Percentiles rank a stretch among this genome's conserved stretches.
phyloP scores from a whole-genome alignment of 2,329 filamentous ascomycete genomes.

The Botrytis pseudocinerea region DNA sequence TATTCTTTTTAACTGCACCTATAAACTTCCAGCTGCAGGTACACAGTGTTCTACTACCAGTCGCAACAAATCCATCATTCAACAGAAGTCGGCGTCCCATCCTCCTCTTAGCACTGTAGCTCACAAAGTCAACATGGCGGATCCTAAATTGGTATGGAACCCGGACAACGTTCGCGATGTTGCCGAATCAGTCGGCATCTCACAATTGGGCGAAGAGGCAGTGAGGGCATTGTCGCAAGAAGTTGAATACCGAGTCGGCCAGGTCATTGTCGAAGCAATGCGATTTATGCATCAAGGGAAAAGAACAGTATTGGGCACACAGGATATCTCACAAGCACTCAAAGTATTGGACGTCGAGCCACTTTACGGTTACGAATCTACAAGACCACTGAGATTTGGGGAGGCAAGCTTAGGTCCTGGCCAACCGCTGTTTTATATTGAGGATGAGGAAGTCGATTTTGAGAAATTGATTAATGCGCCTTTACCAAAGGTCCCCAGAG shows the following conservation, averaged over 20 bases:
- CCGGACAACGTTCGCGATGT: conserved; percentile 94
- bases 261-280: conserved; percentile 89
- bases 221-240: conserved; percentile 87
- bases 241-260: conserved; percentile 90
- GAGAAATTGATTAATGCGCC: conserved; percentile 98
- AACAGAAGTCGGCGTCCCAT: neutral
- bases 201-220: conserved; percentile 78
- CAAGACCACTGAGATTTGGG: conserved; percentile 82
- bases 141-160: conserved; percentile 74
- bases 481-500: conserved; percentile 88
- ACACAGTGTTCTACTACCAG: too few relatives aligned
- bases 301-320: conserved; percentile 82
- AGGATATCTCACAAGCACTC: conserved; percentile 85
- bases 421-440: conserved; percentile 94
- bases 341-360: conserved; percentile 89
- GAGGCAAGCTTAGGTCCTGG: conserved; percentile 92
- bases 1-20: neutral
- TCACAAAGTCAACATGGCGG: conserved; percentile 28
- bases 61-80: neutral
- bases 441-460: conserved; percentile 98
- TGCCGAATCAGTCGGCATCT: conserved; percentile 91
- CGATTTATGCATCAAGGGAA: conserved; percentile 94
- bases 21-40: neutral
- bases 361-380: conserved; percentile 93
- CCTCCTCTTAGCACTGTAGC: neutral